These are phyloP conservation scores for Ophiostoma populinum DNA, from an alignment of 2,329 filamentous ascomycete species.

Conservation along the genomic window DNA sequence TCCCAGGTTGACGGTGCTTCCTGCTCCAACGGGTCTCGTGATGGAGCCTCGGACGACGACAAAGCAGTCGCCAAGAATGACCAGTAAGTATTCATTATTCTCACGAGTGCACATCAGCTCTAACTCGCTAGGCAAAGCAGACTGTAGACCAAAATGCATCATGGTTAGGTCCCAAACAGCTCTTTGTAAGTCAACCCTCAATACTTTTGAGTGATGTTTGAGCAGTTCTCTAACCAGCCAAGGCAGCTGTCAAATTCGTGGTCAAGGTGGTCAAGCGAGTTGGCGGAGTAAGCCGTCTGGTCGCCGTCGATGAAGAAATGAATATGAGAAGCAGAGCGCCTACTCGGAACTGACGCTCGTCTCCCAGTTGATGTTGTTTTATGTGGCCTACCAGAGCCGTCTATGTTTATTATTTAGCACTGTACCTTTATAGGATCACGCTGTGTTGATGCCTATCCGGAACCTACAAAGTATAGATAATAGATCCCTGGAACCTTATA, in stretches of 20 bases:
- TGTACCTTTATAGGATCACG: background rate
- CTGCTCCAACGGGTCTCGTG: background rate
- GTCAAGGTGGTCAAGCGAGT: background rate
- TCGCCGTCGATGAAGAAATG: background rate
- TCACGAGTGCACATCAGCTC: no score
- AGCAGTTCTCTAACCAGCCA: background rate
- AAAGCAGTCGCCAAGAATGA: background rate
- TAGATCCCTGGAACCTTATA: background rate
- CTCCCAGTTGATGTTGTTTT: background rate
- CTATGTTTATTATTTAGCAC: background rate
- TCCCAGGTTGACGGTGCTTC: background rate
- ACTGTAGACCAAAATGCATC: no score
- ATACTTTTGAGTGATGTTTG: background rate
- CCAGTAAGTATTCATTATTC: no score
- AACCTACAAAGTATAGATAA: background rate
- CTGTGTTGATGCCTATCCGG: background rate
- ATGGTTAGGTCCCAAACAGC: background rate
- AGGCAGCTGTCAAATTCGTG: background rate
- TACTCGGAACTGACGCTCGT: background rate
- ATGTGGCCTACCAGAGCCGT: background rate
- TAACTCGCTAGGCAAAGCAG: no score
- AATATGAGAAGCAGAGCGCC: background rate
- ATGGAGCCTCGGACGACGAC: slow-evolving; percentile 1
- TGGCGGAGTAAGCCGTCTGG: background rate
- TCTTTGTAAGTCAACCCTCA: background rate